A percentile compares a stretch with the other conserved stretches of the same genome.
These are phyloP conservation scores for Starmerella sirachaensis DNA, from an alignment of 805 yeast genomes.

Conservation along the genomic window DNA sequence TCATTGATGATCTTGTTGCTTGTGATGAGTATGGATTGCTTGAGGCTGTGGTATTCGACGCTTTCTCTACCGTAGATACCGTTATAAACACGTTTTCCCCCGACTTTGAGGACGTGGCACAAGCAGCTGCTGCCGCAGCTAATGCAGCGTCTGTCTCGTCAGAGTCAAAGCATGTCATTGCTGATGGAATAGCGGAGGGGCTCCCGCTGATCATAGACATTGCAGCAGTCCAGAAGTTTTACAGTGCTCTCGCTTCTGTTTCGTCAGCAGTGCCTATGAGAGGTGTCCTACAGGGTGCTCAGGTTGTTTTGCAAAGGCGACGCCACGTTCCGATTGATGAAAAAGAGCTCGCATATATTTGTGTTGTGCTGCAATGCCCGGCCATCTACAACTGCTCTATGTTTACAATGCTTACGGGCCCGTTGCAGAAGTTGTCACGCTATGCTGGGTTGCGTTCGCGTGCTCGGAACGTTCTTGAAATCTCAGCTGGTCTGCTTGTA, in stretches of 20 bases:
- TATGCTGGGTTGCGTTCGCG: slow-evolving; percentile 23
- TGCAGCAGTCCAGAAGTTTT: slow-evolving; percentile 12
- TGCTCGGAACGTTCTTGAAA: slow-evolving; percentile 58
- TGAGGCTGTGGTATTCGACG: slow-evolving; percentile 20
- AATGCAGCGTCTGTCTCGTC: no score
- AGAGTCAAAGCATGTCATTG: neutral
- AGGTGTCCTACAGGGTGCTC: slow-evolving; percentile 24
- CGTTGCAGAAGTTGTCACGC: slow-evolving; percentile 23
- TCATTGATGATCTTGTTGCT: slow-evolving; percentile 18
- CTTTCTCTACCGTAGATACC: slow-evolving; percentile 17
- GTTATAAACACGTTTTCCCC: slow-evolving; percentile 15
- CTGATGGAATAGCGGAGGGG: no score
- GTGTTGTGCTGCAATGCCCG: slow-evolving; percentile 22
- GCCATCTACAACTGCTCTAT: slow-evolving; percentile 23
- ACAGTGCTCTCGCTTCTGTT: slow-evolving; percentile 15
- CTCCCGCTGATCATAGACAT: slow-evolving; percentile 6
- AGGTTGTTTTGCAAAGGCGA: slow-evolving; percentile 19
- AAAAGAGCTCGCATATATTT: slow-evolving; percentile 19
- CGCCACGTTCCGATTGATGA: slow-evolving; percentile 14
- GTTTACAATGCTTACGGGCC: slow-evolving; percentile 26
- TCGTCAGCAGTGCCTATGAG: slow-evolving; percentile 23
- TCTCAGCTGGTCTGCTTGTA: slow-evolving; percentile 57
- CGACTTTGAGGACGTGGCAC: no score
- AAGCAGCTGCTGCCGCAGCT: no score
- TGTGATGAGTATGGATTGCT: slow-evolving; percentile 18